Percentiles rank a stretch among this genome's conserved stretches.
phyloP scores from a whole-genome alignment of 2,329 filamentous ascomycete genomes.

The Ascochyta pisi region DNA sequence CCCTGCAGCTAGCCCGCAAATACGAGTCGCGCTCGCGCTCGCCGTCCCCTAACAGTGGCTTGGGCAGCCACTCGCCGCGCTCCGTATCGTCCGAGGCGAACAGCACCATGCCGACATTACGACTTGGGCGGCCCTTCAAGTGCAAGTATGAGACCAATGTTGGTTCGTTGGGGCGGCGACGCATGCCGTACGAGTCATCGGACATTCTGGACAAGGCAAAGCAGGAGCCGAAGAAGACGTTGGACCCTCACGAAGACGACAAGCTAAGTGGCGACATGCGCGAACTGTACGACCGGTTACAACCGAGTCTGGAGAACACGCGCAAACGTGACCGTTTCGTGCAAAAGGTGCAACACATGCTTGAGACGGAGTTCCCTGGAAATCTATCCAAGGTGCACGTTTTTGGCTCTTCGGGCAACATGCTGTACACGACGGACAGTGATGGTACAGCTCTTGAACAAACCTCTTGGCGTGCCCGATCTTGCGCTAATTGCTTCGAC shows the following conservation, averaged over 20 bases:
- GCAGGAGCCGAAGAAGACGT: constrained; percentile 66
- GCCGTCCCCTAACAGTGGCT: constrained; percentile 77
- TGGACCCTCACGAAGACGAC: constrained; percentile 50
- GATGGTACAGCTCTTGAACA: constrained; percentile 69
- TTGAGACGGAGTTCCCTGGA: constrained; percentile 91
- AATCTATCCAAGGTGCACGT: constrained; percentile 89
- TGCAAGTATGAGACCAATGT: constrained; percentile 92
- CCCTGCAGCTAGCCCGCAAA: constrained; percentile 84
- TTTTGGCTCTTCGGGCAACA: constrained; percentile 97
- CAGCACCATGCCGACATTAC: constrained; percentile 71
- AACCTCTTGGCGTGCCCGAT: not conserved
- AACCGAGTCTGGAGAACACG: constrained; percentile 82
- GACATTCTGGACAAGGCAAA: constrained; percentile 76
- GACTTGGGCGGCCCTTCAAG: constrained; percentile 63
- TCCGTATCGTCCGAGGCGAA: constrained; percentile 92
- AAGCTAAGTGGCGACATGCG: constrained; percentile 81
- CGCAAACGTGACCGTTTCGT: constrained; percentile 77
- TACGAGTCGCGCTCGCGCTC: constrained; percentile 78
- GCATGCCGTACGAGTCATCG: constrained; percentile 93
- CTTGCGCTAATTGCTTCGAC: constrained; percentile 30
- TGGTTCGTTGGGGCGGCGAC: constrained; percentile 74
- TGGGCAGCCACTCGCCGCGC: constrained; percentile 81
- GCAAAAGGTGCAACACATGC: constrained; percentile 83
- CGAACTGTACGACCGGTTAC: constrained; percentile 81
- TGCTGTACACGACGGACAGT: constrained; percentile 92